Base-by-base conservation (phyloP, 1,284 basidiomycete species). In the Trichosporon coremiiforme region DNA sequence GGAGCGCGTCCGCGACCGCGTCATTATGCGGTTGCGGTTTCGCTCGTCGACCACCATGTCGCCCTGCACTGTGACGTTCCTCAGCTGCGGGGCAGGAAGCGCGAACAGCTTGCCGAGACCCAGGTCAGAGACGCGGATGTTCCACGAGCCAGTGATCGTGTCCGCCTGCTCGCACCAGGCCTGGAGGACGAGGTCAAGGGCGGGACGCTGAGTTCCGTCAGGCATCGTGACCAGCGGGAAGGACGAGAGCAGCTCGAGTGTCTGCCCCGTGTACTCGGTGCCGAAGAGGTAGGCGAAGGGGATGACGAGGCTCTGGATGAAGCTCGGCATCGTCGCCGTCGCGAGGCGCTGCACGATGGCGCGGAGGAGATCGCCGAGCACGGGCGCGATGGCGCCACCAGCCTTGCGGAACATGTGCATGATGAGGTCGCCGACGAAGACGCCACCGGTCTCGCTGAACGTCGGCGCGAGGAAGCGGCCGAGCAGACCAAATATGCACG, bases 121-220 rank as follows among this genome's bases (percentile, higher is more conserved):
- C 65, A 98, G 85, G 25, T 89, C 90, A 81, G 82, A 93, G 78
- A 95, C 87, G 41, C 93, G 88, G 13, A 90, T 89, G 22, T 93
- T 90, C 94, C 95, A 98, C 82, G 91, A 94, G 41, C 96, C 95
- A 78, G 94, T 92, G 86, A 98, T 92, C 7, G 92, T 94, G 81
- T 94, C 92, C 31, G 91, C 90, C 76, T 94, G 94, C 79, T 98
- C 95, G 77, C 91, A 93, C 96, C 96, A 98, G 0, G 91, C 90
- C 69, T 90, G 87, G 50, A 96, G 87, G 25, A 99, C 86, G 57
- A 97, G 87, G 73, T 94, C 89, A 15, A 98, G 87, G 0, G 78
- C 83, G 7, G 74, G 69, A 38, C 89, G 86, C 57, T 70, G 73
- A 15, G 68, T 29, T 12, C 87, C 87, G 67, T 89, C 83, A 35